A percentile compares a stretch with the other conserved stretches of the same genome.
phyloP scores from a whole-genome alignment of 2,329 filamentous ascomycete species.

The Curvularia spicifera region DNA sequence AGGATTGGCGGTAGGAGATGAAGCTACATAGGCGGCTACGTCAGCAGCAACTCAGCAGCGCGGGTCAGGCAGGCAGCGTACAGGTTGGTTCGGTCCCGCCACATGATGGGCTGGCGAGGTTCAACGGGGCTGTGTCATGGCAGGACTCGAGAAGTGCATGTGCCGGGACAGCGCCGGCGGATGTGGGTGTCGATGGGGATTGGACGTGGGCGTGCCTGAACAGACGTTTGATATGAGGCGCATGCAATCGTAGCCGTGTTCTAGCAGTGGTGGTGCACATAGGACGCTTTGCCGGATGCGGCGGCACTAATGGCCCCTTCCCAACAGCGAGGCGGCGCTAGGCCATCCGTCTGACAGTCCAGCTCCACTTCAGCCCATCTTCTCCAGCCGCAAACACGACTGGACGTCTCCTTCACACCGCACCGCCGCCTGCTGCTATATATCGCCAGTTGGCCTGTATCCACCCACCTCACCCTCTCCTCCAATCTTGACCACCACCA shows the following conservation, averaged over 20 bases:
- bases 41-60: conserved; percentile 34
- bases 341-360: conserved; percentile 28
- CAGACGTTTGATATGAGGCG: conserved; percentile 9
- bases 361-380: conserved; percentile 29
- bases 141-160: conserved; percentile 16
- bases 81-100: conserved; percentile 99
- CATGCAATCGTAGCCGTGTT: conserved; percentile 15
- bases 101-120: conserved; percentile 67
- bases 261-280: conserved; percentile 9
- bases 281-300: conserved; percentile 20
- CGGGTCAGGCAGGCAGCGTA: conserved; percentile 57
- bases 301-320: conserved; percentile 23
- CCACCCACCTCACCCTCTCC: background rate
- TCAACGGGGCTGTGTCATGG: conserved; percentile 42
- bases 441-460: conserved; percentile 17
- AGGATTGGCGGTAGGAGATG: conserved; percentile 98
- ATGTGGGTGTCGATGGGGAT: background rate
- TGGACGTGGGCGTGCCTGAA: background rate
- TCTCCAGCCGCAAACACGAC: conserved; percentile 41
- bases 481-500: conserved; percentile 1
- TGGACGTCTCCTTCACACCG: conserved; percentile 27
- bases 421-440: conserved; percentile 22
- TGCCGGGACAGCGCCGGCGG: background rate
- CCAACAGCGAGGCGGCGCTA: conserved; percentile 28
- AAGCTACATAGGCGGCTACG: conserved; percentile 66